Percentiles rank a stretch among this genome's conserved stretches.
These are phyloP conservation scores for Karstenula rhodostoma DNA, from an alignment of 2,329 filamentous ascomycete genomes.

Conservation along the genomic window DNA sequence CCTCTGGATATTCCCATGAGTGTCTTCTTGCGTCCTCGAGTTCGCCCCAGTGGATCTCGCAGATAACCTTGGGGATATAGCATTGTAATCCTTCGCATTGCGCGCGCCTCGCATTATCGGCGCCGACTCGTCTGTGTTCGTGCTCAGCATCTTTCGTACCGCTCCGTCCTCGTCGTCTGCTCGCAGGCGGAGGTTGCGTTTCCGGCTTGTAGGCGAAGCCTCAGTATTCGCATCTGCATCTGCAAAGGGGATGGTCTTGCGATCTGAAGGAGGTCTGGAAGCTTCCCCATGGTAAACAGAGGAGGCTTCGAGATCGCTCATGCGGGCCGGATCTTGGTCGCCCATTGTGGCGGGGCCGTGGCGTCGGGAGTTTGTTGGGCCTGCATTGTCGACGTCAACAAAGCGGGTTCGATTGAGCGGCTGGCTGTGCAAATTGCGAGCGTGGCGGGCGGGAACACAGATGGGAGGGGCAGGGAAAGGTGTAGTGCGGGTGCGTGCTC, in stretches of 20 bases:
- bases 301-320: conserved; percentile 4
- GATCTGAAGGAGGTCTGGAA: neutral
- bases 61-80: conserved; percentile 29
- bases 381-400: conserved; percentile 15
- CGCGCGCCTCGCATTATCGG: conserved; percentile 28
- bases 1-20: conserved; percentile 1
- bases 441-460: neutral
- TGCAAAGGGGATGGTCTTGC: neutral
- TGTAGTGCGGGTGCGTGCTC: conserved; percentile 16
- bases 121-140: conserved; percentile 36
- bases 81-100: conserved; percentile 29
- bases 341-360: conserved; percentile 9
- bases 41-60: conserved; percentile 14
- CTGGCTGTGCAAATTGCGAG: neutral
- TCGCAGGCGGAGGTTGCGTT: neutral
- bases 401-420: neutral
- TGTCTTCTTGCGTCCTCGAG: conserved; percentile 13
- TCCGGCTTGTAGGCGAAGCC: conserved; percentile 8
- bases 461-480: neutral
- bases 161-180: neutral
- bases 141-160: conserved; percentile 24
- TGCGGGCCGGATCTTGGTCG: conserved; percentile 9
- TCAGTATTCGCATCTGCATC: conserved; percentile 11
- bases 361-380: neutral
- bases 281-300: conserved; percentile 11